These are phyloP conservation scores for Dianthus caryophyllus DNA, from an alignment of 148 eudicot species.

Conservation along the genomic window DNA sequence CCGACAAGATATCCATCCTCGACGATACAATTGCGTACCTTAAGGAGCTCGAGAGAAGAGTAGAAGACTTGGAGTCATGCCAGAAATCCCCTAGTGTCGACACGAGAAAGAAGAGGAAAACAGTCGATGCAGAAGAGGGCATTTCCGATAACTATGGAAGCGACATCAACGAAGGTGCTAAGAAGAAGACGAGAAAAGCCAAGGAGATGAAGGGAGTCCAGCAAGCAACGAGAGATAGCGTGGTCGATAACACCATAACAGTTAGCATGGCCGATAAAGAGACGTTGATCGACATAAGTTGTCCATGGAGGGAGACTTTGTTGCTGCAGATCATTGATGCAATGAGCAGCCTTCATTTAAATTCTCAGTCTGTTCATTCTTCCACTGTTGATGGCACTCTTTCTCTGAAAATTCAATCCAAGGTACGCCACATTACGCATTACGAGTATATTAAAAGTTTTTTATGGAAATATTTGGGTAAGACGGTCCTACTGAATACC, in stretches of 20 bases:
- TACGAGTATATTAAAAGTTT: not conserved
- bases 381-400: slow-evolving; percentile 48
- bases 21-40: slow-evolving; percentile 64
- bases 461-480: not conserved
- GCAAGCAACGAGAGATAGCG: slow-evolving; percentile 22
- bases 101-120: slow-evolving; percentile 30
- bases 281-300: slow-evolving; percentile 42
- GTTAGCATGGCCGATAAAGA: slow-evolving; percentile 39
- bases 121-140: slow-evolving; percentile 40
- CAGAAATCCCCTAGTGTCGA: slow-evolving; percentile 26
- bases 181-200: slow-evolving; percentile 46
- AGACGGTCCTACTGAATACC: not conserved
- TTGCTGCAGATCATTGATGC: slow-evolving; percentile 50
- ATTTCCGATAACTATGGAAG: slow-evolving; percentile 44
- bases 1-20: slow-evolving; percentile 62
- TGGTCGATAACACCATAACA: slow-evolving; percentile 24
- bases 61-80: slow-evolving; percentile 43
- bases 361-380: slow-evolving; percentile 54
- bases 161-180: slow-evolving; percentile 14
- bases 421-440: slow-evolving; percentile 29
- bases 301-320: slow-evolving; percentile 55
- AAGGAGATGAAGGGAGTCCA: slow-evolving; percentile 12
- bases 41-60: slow-evolving; percentile 51
- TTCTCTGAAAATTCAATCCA: slow-evolving; percentile 46
- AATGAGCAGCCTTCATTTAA: slow-evolving; percentile 44